These are phyloP conservation scores for Hypoxylon sp. DNA, from an alignment of 2,329 filamentous ascomycete genomes.

Conservation along the genomic window DNA sequence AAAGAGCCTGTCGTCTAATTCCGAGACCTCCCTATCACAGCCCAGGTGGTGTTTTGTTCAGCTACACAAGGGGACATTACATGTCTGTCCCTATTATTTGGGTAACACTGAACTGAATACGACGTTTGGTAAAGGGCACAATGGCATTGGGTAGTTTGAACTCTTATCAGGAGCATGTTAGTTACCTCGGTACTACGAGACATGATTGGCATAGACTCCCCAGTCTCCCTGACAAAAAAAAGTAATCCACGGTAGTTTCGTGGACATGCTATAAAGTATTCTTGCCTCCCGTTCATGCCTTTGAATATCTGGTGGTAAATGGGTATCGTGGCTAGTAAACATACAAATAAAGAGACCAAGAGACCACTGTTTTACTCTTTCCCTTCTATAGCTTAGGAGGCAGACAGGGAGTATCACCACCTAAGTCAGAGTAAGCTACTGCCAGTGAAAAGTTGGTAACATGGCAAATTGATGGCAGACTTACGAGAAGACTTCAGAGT, in stretches of 20 bases:
- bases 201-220: neutral
- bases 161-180: neutral
- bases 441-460: neutral
- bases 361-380: neutral
- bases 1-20: neutral
- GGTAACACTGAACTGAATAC: neutral
- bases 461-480: slow-evolving; percentile 16
- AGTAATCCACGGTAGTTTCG: no score
- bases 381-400: neutral
- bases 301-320: neutral
- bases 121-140: neutral
- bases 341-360: slow-evolving; percentile 2
- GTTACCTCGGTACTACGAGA: neutral
- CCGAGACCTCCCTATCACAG: neutral
- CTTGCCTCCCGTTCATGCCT: neutral
- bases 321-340: slow-evolving; percentile 5
- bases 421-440: slow-evolving; percentile 7
- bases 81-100: neutral
- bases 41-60: neutral
- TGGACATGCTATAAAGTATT: neutral
- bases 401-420: slow-evolving; percentile 15
- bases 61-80: neutral
- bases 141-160: neutral
- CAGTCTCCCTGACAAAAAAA: no score
- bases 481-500: slow-evolving; percentile 50